Evolutionary conservation across 306 rosid species (phyloP).

Genomic region (Vigna reflexopilosa): DNA sequence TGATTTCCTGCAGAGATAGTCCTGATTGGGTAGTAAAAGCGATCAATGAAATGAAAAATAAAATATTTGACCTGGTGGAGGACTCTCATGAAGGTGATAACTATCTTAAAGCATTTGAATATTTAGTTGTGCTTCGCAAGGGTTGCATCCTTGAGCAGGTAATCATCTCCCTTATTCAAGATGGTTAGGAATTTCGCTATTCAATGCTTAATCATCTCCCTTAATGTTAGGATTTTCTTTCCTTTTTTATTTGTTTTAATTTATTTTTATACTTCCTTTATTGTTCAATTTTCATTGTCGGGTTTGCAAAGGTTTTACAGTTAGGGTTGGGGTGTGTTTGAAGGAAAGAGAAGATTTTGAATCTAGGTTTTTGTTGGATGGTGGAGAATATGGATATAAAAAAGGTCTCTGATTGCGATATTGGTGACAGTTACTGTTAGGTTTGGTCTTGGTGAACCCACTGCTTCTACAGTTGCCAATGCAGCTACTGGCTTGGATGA

Average conservation of each 20-base stretch:
- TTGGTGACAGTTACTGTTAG: conserved; percentile 52
- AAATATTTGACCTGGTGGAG: conserved; percentile 67
- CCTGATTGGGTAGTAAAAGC: conserved; percentile 81
- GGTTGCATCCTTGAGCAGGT: conserved; percentile 88
- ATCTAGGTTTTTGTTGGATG: conserved; percentile 26
- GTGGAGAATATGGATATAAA: neutral
- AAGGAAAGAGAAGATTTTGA: conserved; percentile 36
- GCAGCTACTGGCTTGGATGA: conserved; percentile 68
- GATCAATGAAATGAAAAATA: conserved; percentile 66
- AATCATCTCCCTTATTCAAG: neutral
- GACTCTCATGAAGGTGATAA: conserved; percentile 71
- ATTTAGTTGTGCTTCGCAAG: conserved; percentile 74
- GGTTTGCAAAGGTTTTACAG: conserved; percentile 40
- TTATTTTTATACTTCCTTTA: neutral
- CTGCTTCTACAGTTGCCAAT: conserved; percentile 72
- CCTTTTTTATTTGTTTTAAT: neutral
- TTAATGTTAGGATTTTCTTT: too few species aligned
- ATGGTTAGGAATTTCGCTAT: neutral
- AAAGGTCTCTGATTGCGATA: neutral
- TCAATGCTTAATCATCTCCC: neutral
- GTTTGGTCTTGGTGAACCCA: conserved; percentile 72
- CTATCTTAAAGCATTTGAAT: conserved; percentile 64
- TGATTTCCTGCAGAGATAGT: conserved; percentile 73
- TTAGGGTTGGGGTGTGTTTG: conserved; percentile 38
- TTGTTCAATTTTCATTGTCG: conserved; percentile 20